Base-by-base conservation (phyloP, 1,139 yeast species). In the Martiniozyma asiatica region DNA sequence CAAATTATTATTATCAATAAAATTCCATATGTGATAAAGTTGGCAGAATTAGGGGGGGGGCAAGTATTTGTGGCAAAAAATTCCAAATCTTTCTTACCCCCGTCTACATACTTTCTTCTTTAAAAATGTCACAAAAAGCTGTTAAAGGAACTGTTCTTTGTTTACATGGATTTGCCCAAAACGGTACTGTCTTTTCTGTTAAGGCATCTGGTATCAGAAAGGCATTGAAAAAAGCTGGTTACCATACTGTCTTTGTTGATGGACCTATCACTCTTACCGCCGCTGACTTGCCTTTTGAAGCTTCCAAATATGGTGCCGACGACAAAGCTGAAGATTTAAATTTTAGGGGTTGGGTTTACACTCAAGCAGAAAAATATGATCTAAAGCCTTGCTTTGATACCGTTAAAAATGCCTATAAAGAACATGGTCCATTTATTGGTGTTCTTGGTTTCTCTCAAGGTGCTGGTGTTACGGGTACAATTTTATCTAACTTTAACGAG, bases 391-490 rank as follows among this genome's bases (percentile, higher is more conserved):
- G 80, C 3, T 52, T 74, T 29, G 57, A 60, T 8, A 61, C 65
- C n/a, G 64, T 87, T 15, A 57, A 63, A 17, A 53, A 61, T 1
- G 63, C 75, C 34, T 73, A 82, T 40, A 59, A 63, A 27, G 57
- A 62, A 37, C 63, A 84, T 39, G 97, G 97, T 0, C 97, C 97
- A 1, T 85, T 77, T 47, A 77, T 74, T 34, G 97, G 96, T 3
- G 63, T 87, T 18, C 58, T 89, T 33, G 97, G 96, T 3, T 89
- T 87, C 50, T 77, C 92, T 13, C 97, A 89, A 53, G 98, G 98
- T 39, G 92, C 95, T 1, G 94, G 93, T 4, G 58, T 89, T 50
- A 71, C 92, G 1, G 72, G 74, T 4, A 59, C 72, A 16, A 44
- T 73, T 8, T 55, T 73, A 23, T 68, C 68, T 40, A 53, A 55